A percentile compares a stretch with the other conserved stretches of the same genome.
These are phyloP conservation scores for Geranium incanum DNA, from an alignment of 441 rosid genomes.

Conservation along the genomic window DNA sequence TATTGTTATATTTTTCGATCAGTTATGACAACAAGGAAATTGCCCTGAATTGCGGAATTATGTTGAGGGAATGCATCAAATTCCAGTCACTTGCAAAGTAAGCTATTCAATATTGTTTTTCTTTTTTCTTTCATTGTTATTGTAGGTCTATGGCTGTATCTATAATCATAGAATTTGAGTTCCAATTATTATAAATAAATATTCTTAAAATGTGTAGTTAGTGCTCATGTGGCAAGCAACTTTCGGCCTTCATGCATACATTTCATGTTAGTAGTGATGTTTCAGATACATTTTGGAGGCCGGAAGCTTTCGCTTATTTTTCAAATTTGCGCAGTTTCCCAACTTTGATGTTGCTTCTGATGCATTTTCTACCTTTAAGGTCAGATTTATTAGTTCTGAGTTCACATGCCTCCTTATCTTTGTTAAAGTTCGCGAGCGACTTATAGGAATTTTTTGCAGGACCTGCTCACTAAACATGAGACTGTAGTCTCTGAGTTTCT, in stretches of 20 bases:
- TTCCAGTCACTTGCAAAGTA: constrained; percentile 86
- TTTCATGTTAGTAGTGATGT: constrained; percentile 49
- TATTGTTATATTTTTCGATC: constrained; percentile 30
- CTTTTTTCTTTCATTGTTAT: constrained; percentile 17
- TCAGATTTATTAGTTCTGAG: constrained; percentile 31
- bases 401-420: constrained; percentile 16
- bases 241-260: constrained; percentile 23
- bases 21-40: constrained; percentile 96
- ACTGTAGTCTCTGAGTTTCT: constrained; percentile 71
- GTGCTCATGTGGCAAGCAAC: not conserved
- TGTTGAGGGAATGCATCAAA: constrained; percentile 93
- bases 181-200: no score
- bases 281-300: constrained; percentile 88
- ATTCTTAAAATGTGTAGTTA: not conserved
- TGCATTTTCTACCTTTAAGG: constrained; percentile 97
- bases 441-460: constrained; percentile 39
- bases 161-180: not conserved
- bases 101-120: constrained; percentile 30
- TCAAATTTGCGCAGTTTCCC: constrained; percentile 92
- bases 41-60: constrained; percentile 77
- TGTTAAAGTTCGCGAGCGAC: constrained; percentile 12
- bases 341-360: constrained; percentile 93
- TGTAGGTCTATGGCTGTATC: not conserved
- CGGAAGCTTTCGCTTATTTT: constrained; percentile 82
- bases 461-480: constrained; percentile 79